phyloP scores from a whole-genome alignment of 2,329 filamentous ascomycete species.

The Penicillium fuscoglaucum region DNA sequence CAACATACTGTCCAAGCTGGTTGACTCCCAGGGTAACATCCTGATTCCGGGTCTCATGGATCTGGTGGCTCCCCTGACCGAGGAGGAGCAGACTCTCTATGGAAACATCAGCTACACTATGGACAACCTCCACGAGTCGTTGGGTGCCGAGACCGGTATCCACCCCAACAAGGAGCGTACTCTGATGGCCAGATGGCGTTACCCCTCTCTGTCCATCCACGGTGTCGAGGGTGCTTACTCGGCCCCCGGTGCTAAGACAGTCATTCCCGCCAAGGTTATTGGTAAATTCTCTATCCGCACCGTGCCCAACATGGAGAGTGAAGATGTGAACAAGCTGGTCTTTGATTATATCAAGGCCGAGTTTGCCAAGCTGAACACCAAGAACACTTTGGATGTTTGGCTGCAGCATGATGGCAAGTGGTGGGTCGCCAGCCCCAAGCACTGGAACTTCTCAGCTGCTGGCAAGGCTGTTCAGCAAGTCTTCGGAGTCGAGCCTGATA shows the following conservation, averaged over 20 bases:
- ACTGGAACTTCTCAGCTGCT: constrained; percentile 97
- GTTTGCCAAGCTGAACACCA: constrained; percentile 83
- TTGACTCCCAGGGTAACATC: constrained; percentile 89
- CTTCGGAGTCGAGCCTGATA: constrained; percentile 89
- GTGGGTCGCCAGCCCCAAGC: constrained; percentile 97
- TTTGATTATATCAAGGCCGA: constrained; percentile 79
- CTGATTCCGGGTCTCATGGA: constrained; percentile 91
- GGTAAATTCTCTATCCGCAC: constrained; percentile 99
- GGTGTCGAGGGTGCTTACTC: constrained; percentile 95
- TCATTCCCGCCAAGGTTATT: constrained; percentile 95
- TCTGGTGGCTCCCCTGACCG: constrained; percentile 83
- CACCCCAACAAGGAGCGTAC: constrained; percentile 85
- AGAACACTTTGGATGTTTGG: constrained; percentile 82
- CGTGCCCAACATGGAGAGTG: constrained; percentile 94
- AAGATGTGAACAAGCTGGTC: constrained; percentile 81
- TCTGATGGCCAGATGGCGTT: constrained; percentile 94
- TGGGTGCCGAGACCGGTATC: constrained; percentile 86
- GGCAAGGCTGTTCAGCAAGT: constrained; percentile 95
- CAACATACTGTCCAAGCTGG: constrained; percentile 75
- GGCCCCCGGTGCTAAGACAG: constrained; percentile 91
- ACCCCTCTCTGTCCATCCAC: constrained; percentile 89
- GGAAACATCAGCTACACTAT: constrained; percentile 90
- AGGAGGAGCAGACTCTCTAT: constrained; percentile 87
- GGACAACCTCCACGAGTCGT: constrained; percentile 87
- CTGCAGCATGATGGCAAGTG: constrained; percentile 93